Base-by-base conservation (phyloP, 805 yeast species). In the Kodamaea sagamina region DNA sequence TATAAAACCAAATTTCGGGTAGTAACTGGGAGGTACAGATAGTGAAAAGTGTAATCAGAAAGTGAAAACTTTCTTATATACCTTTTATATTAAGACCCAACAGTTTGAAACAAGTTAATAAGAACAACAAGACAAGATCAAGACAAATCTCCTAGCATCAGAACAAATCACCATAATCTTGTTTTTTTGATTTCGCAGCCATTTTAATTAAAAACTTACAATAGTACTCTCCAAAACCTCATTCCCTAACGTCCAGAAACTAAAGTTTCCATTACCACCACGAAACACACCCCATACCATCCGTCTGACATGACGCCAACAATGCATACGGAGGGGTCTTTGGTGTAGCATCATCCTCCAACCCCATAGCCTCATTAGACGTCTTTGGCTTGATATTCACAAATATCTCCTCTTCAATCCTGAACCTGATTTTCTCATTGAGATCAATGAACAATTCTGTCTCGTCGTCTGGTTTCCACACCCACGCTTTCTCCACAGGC, bases 241-340 rank as follows among this genome's bases (percentile, higher is more conserved):
- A 5, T 5, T 26, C 4, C 12, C 12, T 11, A 8, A 25, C 12
- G 28, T 25, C 4, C 4, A 25, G 4, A 25, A n/a, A n/a, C n/a
- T n/a, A 4, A 12, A 25, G 28, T 25, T 4, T 11, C 6, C 10
- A 13, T 27, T 86, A 95, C 99, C 99, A 92, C 99, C 99, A 93
- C 43, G 90, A 79, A 31, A 88, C 82, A 53, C 95, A 81, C 4
- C 99, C 99, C 95, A 89, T 88, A 34, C 99, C 99, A 57, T 89
- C 97, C 3, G 89, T 81, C 61, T 89, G 97, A 62, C 97, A 89
- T 50, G 96, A 86, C 12, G 92, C 98, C 21, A 87, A 64, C 19
- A 92, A 66, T 7, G 89, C 87, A 66, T 89, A 90, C 11, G 97
- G 89, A 8, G 97, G 93, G 9, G 77, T 70, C 42, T 74, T 74